These are phyloP conservation scores for Diplodia seriata DNA, from an alignment of 2,329 filamentous ascomycete genomes.

Conservation along the genomic window DNA sequence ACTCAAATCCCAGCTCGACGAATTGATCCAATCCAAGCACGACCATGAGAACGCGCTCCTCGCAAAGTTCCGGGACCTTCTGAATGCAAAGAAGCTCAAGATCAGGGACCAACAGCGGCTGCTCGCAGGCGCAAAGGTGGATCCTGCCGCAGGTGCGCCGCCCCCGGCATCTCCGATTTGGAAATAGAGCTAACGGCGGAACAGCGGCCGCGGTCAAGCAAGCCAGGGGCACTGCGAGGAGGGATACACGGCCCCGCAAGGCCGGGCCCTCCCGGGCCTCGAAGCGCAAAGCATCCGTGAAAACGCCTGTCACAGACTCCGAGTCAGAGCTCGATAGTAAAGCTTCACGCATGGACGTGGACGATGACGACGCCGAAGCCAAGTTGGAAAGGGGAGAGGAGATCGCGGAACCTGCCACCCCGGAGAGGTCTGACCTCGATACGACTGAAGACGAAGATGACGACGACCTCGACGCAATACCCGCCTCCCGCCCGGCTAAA, in stretches of 20 bases:
- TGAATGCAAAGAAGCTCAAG: slow-evolving; percentile 82
- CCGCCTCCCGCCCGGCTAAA: slow-evolving; percentile 19
- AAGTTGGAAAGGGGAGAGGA: slow-evolving; percentile 37
- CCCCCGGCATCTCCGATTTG: slow-evolving; percentile 6
- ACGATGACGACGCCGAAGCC: slow-evolving; percentile 39
- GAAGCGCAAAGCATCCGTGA: slow-evolving; percentile 45
- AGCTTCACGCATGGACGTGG: slow-evolving; percentile 40
- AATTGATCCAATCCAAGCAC: slow-evolving; percentile 70
- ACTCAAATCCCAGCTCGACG: slow-evolving; percentile 68
- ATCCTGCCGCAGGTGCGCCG: slow-evolving; percentile 42
- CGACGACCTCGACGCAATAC: slow-evolving; percentile 27
- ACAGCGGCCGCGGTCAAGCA: slow-evolving; percentile 43
- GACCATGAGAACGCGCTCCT: slow-evolving; percentile 71
- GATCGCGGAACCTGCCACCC: slow-evolving; percentile 38
- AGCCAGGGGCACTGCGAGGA: slow-evolving; percentile 36
- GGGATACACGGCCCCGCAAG: slow-evolving; percentile 38
- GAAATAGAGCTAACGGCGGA: slow-evolving; percentile 22
- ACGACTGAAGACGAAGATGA: slow-evolving; percentile 47
- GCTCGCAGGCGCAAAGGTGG: slow-evolving; percentile 61
- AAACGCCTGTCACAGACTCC: slow-evolving; percentile 35
- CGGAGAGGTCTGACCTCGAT: slow-evolving; percentile 40
- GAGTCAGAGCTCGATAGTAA: slow-evolving; percentile 43
- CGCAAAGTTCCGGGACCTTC: slow-evolving; percentile 71
- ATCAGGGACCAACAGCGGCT: slow-evolving; percentile 75
- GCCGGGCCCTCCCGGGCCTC: slow-evolving; percentile 44